Evolutionary conservation across 495 filamentous ascomycete species (phyloP).

Genomic region (Schizothecium vesticola): DNA sequence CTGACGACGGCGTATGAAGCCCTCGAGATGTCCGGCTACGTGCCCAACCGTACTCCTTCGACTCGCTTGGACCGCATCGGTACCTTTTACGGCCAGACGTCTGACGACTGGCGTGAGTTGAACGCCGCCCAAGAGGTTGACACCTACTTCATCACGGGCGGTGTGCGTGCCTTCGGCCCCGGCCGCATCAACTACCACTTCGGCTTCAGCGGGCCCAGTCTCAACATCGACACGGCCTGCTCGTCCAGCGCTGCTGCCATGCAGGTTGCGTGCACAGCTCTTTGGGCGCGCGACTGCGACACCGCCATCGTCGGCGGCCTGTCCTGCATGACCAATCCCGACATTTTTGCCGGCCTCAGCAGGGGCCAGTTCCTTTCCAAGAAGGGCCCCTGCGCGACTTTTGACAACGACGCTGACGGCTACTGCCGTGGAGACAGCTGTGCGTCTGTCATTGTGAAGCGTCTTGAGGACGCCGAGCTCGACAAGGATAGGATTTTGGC

Average conservation of each 20-base stretch:
- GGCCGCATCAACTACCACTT: conserved; percentile 84
- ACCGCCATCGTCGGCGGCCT: conserved; percentile 80
- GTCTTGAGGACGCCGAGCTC: conserved; percentile 65
- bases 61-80: conserved; percentile 80
- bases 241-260: conserved; percentile 80
- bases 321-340: conserved; percentile 73
- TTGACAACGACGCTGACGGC: conserved; percentile 70
- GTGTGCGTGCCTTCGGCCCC: conserved; percentile 79
- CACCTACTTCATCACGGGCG: conserved; percentile 90
- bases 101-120: conserved; percentile 87
- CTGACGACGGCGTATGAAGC: conserved; percentile 85
- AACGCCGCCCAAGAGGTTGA: conserved; percentile 87
- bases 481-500: conserved; percentile 72
- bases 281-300: conserved; percentile 79
- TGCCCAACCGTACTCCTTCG: conserved; percentile 79
- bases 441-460: conserved; percentile 66
- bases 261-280: conserved; percentile 74
- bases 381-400: conserved; percentile 75
- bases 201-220: conserved; percentile 81
- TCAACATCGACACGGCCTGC: conserved; percentile 85
- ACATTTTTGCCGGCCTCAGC: conserved; percentile 78
- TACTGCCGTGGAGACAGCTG: conserved; percentile 74
- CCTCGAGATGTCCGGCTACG: conserved; percentile 84
- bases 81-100: conserved; percentile 89
- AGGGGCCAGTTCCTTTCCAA: conserved; percentile 78